Evolutionary conservation across 257 asterid species (phyloP), one percentile per base, ranked within the genome.

Genomic region (Ocimum tenuiflorum): DNA sequence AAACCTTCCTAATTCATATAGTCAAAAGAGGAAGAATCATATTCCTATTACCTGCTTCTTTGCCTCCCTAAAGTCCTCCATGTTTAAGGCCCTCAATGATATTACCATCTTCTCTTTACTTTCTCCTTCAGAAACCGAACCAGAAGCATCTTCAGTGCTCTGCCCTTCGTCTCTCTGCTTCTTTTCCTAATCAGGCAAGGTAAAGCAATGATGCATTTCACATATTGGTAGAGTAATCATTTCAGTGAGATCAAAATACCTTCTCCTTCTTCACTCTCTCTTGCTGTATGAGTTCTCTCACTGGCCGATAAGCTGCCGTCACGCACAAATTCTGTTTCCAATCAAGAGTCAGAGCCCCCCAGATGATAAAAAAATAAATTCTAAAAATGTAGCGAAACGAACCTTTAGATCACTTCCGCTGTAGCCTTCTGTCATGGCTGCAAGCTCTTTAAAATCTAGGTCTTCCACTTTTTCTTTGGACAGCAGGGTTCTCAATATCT

Each of bases 331-430:
- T 91, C 97, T 91, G 96, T 62, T 65, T 72, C 58, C 79, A 72
- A 58, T 10, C 64, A 59, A 46, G 53, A 74, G 79, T 80, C 50
- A 78, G 71, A 48, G 63, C 29, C n/a, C n/a, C n/a, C n/a, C 67
- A 24, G 55, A 52, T 65, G 7, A 48, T 51, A 1, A 6, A 39
- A 65, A 39, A 17, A 52, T 27, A 38, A 1, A 59, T 9, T 13
- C 4, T n/a, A 50, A 31, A 54, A 19, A 45, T 13, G 59, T 35
- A 47, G 62, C 19, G 70, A 20, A 31, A 47, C 86, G 36, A 58
- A 91, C 97, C 97, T 91, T 91, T 8, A 91, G 94, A 83, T 91
- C 97, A 60, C 97, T 91, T 78, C 97, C 96, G 63, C 86, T 86
- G 27, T 84, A 91, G 73, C 97, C 97, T 75, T 91, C 97, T 14